Evolutionary conservation across 257 asterid species (phyloP).

Genomic region (Parsonsia alboflavescens): DNA sequence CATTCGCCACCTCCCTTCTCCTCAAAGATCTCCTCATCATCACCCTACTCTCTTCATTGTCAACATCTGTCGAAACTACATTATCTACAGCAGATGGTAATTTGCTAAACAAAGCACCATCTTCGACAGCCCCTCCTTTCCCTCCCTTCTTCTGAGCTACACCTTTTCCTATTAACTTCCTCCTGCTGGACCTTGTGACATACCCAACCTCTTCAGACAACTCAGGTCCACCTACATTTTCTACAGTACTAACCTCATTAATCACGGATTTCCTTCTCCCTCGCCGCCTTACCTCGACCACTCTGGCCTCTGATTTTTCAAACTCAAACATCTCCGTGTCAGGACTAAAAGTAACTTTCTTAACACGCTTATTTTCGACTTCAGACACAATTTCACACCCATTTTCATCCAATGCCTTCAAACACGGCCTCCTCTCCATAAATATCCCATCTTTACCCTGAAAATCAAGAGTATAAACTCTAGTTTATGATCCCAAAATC

Average conservation of each 20-base stretch:
- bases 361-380: constrained; percentile 18
- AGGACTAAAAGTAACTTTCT: constrained; percentile 29
- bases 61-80: constrained; percentile 21
- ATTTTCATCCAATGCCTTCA: constrained; percentile 27
- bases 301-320: constrained; percentile 11
- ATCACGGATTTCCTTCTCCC: constrained; percentile 28
- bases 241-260: constrained; percentile 14
- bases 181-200: constrained; percentile 32
- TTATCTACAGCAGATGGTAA: constrained; percentile 4
- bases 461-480: background rate
- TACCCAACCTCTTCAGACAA: constrained; percentile 23
- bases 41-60: constrained; percentile 19
- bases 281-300: constrained; percentile 10
- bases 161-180: constrained; percentile 24
- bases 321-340: constrained; percentile 24
- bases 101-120: background rate
- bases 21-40: constrained; percentile 23
- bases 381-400: constrained; percentile 19
- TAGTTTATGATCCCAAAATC: background rate
- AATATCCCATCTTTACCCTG: constrained; percentile 22
- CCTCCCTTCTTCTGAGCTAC: constrained; percentile 22
- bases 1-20: constrained; percentile 23
- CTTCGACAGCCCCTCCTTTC: constrained; percentile 19
- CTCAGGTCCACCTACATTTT: constrained; percentile 15
- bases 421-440: constrained; percentile 27